phyloP scores from a whole-genome alignment of 2,329 filamentous ascomycete genomes.

The Esteya vermicola region DNA sequence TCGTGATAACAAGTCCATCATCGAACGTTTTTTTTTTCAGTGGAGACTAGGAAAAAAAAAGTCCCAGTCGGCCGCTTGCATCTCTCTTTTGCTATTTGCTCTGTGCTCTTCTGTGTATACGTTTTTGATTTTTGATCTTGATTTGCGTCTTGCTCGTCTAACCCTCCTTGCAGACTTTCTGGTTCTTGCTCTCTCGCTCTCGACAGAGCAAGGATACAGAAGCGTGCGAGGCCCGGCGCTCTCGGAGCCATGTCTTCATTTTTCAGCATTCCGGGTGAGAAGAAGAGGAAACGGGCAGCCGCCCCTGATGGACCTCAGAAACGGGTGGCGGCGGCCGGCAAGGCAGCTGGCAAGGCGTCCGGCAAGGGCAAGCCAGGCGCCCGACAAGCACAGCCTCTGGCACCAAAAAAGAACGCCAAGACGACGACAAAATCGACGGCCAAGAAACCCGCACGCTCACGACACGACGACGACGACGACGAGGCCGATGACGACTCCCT shows the following conservation, averaged over 20 bases:
- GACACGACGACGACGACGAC: neutral
- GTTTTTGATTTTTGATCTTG: neutral
- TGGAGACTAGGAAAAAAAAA: slow-evolving; percentile 11
- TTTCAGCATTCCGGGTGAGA: slow-evolving; percentile 78
- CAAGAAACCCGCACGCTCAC: neutral
- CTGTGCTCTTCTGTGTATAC: no score
- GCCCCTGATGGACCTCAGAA: slow-evolving; percentile 45
- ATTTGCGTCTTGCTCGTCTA: neutral
- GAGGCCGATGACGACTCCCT: slow-evolving; percentile 27
- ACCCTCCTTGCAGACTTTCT: neutral
- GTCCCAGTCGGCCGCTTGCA: neutral
- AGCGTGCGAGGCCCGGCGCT: neutral
- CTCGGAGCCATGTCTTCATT: slow-evolving; percentile 69
- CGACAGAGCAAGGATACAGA: neutral
- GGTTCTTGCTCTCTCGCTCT: neutral
- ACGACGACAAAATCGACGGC: neutral
- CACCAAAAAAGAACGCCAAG: neutral
- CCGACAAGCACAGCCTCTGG: neutral
- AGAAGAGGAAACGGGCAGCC: slow-evolving; percentile 69
- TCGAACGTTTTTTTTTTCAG: slow-evolving; percentile 9
- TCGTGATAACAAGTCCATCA: no score
- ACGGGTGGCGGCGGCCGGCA: slow-evolving; percentile 29
- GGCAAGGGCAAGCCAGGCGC: neutral
- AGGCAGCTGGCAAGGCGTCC: slow-evolving; percentile 12
- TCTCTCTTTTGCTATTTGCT: neutral